Evolutionary conservation across 495 filamentous ascomycete species (phyloP).

Genomic region (Apodospora peruviana): DNA sequence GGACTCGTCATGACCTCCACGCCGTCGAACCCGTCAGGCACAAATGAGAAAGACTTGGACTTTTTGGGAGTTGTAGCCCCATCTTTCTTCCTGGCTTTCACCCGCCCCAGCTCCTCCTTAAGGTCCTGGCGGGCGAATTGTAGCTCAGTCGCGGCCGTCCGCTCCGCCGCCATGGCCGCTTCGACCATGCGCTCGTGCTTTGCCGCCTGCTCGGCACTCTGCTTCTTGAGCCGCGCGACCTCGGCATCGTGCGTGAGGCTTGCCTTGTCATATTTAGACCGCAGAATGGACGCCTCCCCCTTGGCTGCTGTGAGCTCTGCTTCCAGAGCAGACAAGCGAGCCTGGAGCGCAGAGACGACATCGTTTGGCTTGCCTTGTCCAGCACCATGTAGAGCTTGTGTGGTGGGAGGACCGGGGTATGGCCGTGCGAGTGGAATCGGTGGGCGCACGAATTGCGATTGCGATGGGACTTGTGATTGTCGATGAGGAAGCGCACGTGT

Average conservation of each 20-base stretch:
- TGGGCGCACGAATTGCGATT: conserved; percentile 23
- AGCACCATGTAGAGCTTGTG: conserved; percentile 8
- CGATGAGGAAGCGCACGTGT: conserved; percentile 3
- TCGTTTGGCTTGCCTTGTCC: conserved; percentile 13
- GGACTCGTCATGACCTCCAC: conserved; percentile 44
- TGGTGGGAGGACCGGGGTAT: conserved; percentile 9
- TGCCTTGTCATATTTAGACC: conserved; percentile 44
- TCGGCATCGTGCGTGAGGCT: conserved; percentile 36
- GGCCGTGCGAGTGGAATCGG: conserved; percentile 7
- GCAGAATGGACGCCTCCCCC: conserved; percentile 48
- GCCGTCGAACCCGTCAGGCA: conserved; percentile 51
- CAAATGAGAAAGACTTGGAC: conserved; percentile 34
- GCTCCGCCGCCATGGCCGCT: conserved; percentile 38
- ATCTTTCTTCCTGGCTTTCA: conserved; percentile 33
- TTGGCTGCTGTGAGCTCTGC: conserved; percentile 37
- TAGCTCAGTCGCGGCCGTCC: conserved; percentile 42
- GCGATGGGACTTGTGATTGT: conserved; percentile 18
- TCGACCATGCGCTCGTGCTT: conserved; percentile 42
- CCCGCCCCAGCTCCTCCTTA: conserved; percentile 39
- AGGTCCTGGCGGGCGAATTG: conserved; percentile 49
- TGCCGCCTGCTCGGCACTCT: conserved; percentile 39
- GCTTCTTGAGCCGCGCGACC: conserved; percentile 36
- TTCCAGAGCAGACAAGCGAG: conserved; percentile 31
- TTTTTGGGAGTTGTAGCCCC: conserved; percentile 42
- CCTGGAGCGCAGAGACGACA: conserved; percentile 21